Evolutionary conservation across 1,139 yeast genomes (phyloP).

Genomic region (Suhomyces choctaworum): DNA sequence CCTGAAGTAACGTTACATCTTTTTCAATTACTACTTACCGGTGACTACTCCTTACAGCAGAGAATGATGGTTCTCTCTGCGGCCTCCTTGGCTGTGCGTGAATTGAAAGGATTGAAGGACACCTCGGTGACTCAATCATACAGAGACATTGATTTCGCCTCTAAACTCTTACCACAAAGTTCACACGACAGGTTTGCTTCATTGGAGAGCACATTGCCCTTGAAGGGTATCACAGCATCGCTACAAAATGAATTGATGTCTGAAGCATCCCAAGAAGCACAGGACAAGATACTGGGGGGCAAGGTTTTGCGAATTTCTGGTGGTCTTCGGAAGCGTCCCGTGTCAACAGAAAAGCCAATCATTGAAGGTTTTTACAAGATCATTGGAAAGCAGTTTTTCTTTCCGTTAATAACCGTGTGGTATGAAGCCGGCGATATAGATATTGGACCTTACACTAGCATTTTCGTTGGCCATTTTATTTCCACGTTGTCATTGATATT

Average conservation of each 20-base stretch:
- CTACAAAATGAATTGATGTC: constrained; percentile 38
- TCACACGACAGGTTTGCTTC: constrained; percentile 40
- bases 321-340: constrained; percentile 25
- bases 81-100: constrained; percentile 59
- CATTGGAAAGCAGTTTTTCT: constrained; percentile 50
- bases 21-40: constrained; percentile 46
- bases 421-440: constrained; percentile 45
- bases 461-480: constrained; percentile 58
- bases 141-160: constrained; percentile 30
- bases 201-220: constrained; percentile 1
- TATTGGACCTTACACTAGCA: constrained; percentile 55
- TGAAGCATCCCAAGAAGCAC: constrained; percentile 42
- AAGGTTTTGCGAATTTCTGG: constrained; percentile 53
- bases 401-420: constrained; percentile 60
- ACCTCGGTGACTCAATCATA: constrained; percentile 39
- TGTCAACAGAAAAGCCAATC: constrained; percentile 15
- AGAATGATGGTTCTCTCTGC: constrained; percentile 56
- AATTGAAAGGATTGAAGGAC: constrained; percentile 59
- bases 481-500: constrained; percentile 57
- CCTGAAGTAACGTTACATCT: constrained; percentile 44
- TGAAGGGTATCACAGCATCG: constrained; percentile 1
- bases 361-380: constrained; percentile 43
- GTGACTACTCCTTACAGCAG: constrained; percentile 68
- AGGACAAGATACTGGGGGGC: constrained; percentile 42
- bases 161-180: constrained; percentile 47